Conservation (phyloP, 2,329 filamentous ascomycete species). For the Rachicladosporium sp. region DNA sequence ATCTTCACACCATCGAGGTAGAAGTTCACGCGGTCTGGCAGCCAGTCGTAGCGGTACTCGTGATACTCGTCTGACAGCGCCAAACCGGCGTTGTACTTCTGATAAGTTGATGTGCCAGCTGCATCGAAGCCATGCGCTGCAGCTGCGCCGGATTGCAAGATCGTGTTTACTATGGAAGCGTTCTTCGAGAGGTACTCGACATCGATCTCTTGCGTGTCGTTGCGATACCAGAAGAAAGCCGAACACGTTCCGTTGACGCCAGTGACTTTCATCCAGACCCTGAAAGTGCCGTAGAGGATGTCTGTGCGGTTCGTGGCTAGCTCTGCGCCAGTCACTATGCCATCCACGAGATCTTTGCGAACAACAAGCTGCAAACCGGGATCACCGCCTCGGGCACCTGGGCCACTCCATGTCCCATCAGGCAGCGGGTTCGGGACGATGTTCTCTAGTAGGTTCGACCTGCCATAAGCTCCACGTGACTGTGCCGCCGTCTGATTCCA, state of each 20-base stretch:
- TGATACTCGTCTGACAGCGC: conserved; percentile 54
- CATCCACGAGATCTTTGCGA: conserved; percentile 18
- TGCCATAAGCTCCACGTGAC: conserved; percentile 53
- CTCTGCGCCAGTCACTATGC: conserved; percentile 49
- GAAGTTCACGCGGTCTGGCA: conserved; percentile 50
- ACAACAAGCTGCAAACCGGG: conserved; percentile 49
- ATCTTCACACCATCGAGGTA: conserved; percentile 53
- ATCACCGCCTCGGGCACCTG: conserved; percentile 31
- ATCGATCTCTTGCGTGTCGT: conserved; percentile 70
- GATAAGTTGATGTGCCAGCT: conserved; percentile 45
- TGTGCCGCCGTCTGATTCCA: conserved; percentile 51
- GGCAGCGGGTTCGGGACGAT: conserved; percentile 42
- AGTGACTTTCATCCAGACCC: conserved; percentile 54
- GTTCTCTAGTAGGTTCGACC: conserved; percentile 47
- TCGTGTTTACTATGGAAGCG: conserved; percentile 51
- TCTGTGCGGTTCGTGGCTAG: conserved; percentile 49
- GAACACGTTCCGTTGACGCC: conserved; percentile 54
- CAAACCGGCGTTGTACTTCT: conserved; percentile 49
- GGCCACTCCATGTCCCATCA: conserved; percentile 32
- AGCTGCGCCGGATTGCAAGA: conserved; percentile 51
- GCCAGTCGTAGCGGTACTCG: conserved; percentile 70
- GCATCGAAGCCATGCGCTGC: conserved; percentile 48
- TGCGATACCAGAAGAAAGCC: conserved; percentile 74
- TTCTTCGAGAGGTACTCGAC: conserved; percentile 59
- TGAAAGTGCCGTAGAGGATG: conserved; percentile 57